A percentile compares a stretch with the other conserved stretches of the same genome.
Evolutionary conservation across 257 asterid species (phyloP).

Genomic region (Echites panduratus): DNA sequence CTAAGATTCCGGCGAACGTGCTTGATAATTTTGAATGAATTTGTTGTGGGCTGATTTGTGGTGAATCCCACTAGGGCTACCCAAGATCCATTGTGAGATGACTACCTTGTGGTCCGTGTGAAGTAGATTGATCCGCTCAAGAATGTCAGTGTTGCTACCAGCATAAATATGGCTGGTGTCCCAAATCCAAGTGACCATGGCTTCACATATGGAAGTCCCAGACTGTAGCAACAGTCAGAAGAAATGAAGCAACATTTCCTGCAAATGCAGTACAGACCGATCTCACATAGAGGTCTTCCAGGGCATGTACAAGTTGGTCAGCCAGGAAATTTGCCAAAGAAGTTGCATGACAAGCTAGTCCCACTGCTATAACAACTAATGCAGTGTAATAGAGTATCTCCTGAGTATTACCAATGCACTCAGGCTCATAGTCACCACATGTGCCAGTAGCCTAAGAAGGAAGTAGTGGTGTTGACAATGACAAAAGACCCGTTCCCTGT

Average conservation of each 20-base stretch:
- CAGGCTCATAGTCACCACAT: no score
- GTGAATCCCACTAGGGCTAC: no score
- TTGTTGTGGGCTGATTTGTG: no score
- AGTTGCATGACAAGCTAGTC: slow-evolving; percentile 17
- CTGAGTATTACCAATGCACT: no score
- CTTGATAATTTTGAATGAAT: no score
- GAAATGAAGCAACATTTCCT: slow-evolving; percentile 8
- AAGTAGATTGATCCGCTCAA: slow-evolving; percentile 13
- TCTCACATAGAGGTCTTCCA: not conserved
- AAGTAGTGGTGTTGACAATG: no score
- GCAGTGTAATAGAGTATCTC: no score
- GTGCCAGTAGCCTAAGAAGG: no score
- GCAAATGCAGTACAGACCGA: not conserved
- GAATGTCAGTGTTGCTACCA: slow-evolving; percentile 17
- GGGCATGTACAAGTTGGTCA: slow-evolving; percentile 13
- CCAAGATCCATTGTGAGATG: slow-evolving; percentile 14
- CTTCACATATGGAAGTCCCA: slow-evolving; percentile 23
- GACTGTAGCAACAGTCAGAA: slow-evolving; percentile 9
- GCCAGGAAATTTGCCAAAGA: slow-evolving; percentile 12
- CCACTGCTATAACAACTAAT: slow-evolving; percentile 20
- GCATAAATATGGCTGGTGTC: slow-evolving; percentile 19
- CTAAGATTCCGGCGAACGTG: no score
- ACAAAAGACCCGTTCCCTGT: no score
- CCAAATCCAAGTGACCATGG: slow-evolving; percentile 31
- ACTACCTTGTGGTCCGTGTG: slow-evolving; percentile 22